Conservation (phyloP, 371 early-diverging fungal species). For the Cokeromyces recurvatus region DNA sequence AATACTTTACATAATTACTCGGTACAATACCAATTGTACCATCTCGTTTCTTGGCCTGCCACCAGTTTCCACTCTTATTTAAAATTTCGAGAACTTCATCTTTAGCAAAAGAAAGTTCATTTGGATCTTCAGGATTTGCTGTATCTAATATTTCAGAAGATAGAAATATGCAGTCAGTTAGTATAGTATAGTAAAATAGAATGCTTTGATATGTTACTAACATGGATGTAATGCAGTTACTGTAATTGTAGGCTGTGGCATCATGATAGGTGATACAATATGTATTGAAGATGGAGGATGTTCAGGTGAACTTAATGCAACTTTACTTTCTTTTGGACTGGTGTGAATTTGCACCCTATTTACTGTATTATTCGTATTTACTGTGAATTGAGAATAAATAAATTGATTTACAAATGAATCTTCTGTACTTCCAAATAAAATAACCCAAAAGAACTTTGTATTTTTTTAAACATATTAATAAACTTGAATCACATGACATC, state of each 20-base stretch:
- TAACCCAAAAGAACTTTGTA: conserved; percentile 36
- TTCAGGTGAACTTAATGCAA: conserved; percentile 14
- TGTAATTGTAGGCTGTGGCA: conserved; percentile 6
- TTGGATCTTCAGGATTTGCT: conserved; percentile 86
- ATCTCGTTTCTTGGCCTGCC: conserved; percentile 84
- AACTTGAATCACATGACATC: not conserved
- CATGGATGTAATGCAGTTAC: conserved; percentile 24
- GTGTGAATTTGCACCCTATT: not conserved
- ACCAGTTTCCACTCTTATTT: conserved; percentile 93
- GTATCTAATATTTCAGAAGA: conserved; percentile 39
- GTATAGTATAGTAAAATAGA: not conserved
- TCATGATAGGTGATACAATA: not conserved
- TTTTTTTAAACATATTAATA: not conserved
- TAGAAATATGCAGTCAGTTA: not conserved
- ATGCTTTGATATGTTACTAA: not conserved
- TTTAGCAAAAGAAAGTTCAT: conserved; percentile 83
- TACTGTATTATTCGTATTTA: conserved; percentile 3
- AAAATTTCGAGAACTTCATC: conserved; percentile 81
- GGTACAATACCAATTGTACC: conserved; percentile 90
- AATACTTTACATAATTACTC: conserved; percentile 83
- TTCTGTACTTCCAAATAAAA: conserved; percentile 40
- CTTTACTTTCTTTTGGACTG: conserved; percentile 16
- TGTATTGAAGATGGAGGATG: not conserved
- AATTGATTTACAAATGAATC: conserved; percentile 39
- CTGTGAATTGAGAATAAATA: conserved; percentile 16